phyloP scores from a whole-genome alignment of 1,284 basidiomycete species.

The Agaricales sp. region DNA sequence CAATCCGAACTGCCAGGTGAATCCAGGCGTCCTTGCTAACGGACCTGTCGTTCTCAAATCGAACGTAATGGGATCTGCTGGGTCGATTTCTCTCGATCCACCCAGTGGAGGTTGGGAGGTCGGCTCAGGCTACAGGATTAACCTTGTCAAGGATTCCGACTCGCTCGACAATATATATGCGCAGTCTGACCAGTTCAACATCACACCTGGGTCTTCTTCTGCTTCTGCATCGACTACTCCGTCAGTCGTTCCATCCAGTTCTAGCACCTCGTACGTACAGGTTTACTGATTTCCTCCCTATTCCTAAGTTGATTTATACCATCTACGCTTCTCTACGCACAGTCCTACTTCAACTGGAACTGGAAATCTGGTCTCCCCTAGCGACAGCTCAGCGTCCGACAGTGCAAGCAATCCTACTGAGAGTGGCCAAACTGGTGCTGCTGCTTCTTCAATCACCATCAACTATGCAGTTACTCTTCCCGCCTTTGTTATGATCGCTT shows the following conservation, averaged over 20 bases:
- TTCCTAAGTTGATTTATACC: too few relatives aligned
- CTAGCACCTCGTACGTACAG: too few relatives aligned
- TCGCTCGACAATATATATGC: slow-evolving; percentile 44
- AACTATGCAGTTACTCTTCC: too few relatives aligned
- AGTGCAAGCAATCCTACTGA: too few relatives aligned
- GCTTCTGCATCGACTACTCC: neutral
- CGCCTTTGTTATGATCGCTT: too few relatives aligned
- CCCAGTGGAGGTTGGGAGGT: slow-evolving; percentile 50
- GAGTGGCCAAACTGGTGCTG: too few relatives aligned
- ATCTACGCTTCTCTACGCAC: too few relatives aligned
- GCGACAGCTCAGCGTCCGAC: too few relatives aligned
- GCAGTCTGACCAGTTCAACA: slow-evolving; percentile 51
- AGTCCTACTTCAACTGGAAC: too few relatives aligned
- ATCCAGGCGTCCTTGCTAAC: slow-evolving; percentile 18
- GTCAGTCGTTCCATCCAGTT: neutral
- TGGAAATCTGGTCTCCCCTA: too few relatives aligned
- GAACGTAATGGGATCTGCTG: slow-evolving; percentile 33
- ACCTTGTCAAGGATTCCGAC: slow-evolving; percentile 44
- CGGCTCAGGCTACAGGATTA: slow-evolving; percentile 53
- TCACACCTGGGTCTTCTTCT: slow-evolving; percentile 22
- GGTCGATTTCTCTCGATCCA: slow-evolving; percentile 27
- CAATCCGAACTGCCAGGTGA: slow-evolving; percentile 15
- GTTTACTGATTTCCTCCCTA: neutral
- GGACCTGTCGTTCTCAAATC: slow-evolving; percentile 35
- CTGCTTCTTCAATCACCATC: too few relatives aligned